Conservation (phyloP, 495 filamentous ascomycete genomes). For the Neurospora sp. region DNA sequence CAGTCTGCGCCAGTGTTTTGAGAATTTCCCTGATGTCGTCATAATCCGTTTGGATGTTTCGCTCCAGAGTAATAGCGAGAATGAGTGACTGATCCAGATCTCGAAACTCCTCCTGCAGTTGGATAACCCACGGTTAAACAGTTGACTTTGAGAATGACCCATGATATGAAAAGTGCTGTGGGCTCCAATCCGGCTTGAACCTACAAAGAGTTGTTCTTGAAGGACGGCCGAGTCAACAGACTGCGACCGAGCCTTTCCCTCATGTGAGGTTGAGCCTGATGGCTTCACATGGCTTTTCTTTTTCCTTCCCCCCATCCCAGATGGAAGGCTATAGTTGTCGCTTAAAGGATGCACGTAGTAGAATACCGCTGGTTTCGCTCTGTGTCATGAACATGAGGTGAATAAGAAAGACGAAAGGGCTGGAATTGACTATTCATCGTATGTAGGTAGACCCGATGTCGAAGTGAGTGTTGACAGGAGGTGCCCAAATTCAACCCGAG, state of each 20-base stretch:
- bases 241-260: neutral
- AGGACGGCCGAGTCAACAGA: neutral
- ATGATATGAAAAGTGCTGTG: neutral
- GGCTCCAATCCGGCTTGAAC: neutral
- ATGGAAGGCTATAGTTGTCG: neutral
- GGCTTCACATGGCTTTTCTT: neutral
- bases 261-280: neutral
- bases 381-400: neutral
- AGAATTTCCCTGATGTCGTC: slow-evolving; percentile 50
- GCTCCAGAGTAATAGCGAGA: slow-evolving; percentile 19
- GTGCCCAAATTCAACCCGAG: neutral
- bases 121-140: neutral
- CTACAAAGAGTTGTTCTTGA: neutral
- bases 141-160: neutral
- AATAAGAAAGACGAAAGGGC: neutral
- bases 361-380: neutral
- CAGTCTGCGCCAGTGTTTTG: slow-evolving; percentile 46
- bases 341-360: neutral
- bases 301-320: neutral
- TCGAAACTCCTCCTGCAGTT: slow-evolving; percentile 19
- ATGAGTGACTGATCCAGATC: slow-evolving; percentile 23
- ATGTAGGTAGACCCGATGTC: neutral
- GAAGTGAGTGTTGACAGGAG: neutral
- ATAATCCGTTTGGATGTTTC: slow-evolving; percentile 58
- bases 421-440: neutral